These are phyloP conservation scores for Phytophthora chlamydospora DNA, from an alignment of 352 stramenopile genomes.

Conservation along the genomic window DNA sequence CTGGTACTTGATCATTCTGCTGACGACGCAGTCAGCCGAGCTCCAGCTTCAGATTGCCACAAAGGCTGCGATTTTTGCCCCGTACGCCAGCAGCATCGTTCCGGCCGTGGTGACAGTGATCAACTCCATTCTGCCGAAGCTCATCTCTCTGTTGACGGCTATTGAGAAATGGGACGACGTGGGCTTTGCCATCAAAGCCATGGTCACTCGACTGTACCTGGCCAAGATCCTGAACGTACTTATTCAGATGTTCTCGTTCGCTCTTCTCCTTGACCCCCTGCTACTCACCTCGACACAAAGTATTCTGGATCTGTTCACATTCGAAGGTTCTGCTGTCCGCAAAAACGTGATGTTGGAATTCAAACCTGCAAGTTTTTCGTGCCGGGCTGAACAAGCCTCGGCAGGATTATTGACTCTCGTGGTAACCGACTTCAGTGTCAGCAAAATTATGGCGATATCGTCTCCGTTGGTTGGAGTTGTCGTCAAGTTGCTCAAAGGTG, in stretches of 20 bases:
- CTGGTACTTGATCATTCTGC: slow-evolving; percentile 75
- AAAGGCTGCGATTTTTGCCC: slow-evolving; percentile 49
- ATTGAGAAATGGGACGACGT: slow-evolving; percentile 84
- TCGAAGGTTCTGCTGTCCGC: slow-evolving; percentile 53
- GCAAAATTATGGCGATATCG: slow-evolving; percentile 58
- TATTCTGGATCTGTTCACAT: slow-evolving; percentile 39
- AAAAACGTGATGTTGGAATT: slow-evolving; percentile 75
- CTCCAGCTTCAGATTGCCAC: slow-evolving; percentile 54
- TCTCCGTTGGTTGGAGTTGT: slow-evolving; percentile 32
- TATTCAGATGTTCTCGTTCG: slow-evolving; percentile 82
- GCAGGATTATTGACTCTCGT: slow-evolving; percentile 72
- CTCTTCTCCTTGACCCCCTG: slow-evolving; percentile 69
- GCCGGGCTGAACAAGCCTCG: slow-evolving; percentile 68
- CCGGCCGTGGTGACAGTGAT: slow-evolving; percentile 76
- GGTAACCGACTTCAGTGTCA: slow-evolving; percentile 75
- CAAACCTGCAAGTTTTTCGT: slow-evolving; percentile 54
- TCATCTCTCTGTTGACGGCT: slow-evolving; percentile 67
- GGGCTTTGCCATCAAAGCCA: slow-evolving; percentile 83
- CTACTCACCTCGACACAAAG: slow-evolving; percentile 52
- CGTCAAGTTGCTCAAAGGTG: slow-evolving; percentile 22
- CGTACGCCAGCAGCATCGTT: slow-evolving; percentile 69
- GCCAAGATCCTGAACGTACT: slow-evolving; percentile 86
- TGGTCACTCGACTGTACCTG: slow-evolving; percentile 81
- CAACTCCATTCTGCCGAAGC: slow-evolving; percentile 67
- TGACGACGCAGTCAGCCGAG: slow-evolving; percentile 72